phyloP scores from a whole-genome alignment of 108 stramenopile genomes.

The Bacterosira constricta region DNA sequence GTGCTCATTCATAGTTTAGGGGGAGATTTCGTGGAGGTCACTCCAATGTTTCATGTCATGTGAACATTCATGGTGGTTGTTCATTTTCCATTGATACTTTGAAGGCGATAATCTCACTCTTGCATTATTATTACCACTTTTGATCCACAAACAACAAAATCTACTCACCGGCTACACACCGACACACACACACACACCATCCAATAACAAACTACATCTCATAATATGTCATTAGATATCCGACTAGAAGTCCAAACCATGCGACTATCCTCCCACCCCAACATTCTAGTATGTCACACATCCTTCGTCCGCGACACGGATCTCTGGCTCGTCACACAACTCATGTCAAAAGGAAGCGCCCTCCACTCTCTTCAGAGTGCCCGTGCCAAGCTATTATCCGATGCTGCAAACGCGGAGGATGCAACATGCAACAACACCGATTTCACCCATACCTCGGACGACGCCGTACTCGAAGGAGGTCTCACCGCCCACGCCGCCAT shows the following conservation, averaged over 20 bases:
- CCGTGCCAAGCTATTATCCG: constrained; percentile 45
- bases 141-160: too few relatives aligned
- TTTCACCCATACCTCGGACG: constrained; percentile 32
- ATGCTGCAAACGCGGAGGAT: constrained; percentile 21
- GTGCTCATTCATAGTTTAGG: too few relatives aligned
- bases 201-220: too few relatives aligned
- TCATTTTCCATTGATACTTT: too few relatives aligned
- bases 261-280: constrained; percentile 90
- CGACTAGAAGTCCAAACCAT: constrained; percentile 94
- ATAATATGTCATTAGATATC: constrained; percentile 75
- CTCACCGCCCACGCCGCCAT: constrained; percentile 34
- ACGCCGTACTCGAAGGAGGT: constrained; percentile 44
- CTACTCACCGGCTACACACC: too few relatives aligned
- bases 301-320: constrained; percentile 89
- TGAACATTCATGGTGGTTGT: too few relatives aligned
- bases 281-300: constrained; percentile 86
- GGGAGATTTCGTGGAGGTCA: too few relatives aligned
- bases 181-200: too few relatives aligned
- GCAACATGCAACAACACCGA: background rate
- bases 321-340: constrained; percentile 93
- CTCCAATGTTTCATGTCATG: too few relatives aligned
- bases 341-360: constrained; percentile 93
- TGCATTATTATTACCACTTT: too few relatives aligned
- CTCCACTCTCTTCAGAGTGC: constrained; percentile 76
- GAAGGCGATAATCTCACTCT: too few relatives aligned